Evolutionary conservation across 352 stramenopile species (phyloP), one percentile per base, ranked within the genome.

Genomic region (Aphanomyces cochlioides): DNA sequence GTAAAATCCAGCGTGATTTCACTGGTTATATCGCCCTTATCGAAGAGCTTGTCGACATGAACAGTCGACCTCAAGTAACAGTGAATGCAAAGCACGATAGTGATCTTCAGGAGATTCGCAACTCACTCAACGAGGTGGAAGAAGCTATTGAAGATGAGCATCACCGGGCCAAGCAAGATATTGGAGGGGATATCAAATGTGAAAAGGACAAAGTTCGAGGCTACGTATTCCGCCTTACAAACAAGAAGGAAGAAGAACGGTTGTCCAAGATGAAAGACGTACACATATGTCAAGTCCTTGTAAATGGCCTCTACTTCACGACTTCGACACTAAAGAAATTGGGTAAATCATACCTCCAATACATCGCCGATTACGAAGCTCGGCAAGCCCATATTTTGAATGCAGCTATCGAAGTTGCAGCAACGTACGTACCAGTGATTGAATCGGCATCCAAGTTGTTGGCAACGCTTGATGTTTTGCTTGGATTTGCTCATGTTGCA

Each of bases 221-320:
- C 21, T 96, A 96, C 66, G 91, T 97, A 53, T 98, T 99, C 75
- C 93, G 96, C 61, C 75, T 98, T 43, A 85, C 92, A 36, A 89
- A 97, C 77, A 96, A 95, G 48, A 98, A 98, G 73, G 88, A 97
- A 64, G 82, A 96, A 64, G 93, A 95, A 66, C 78, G 88, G 10
- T 78, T 98, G n/a, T 90, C 92, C 47, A 90, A 95, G 72, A 48
- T 96, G 3, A 78, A 79, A 1, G 82, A 93, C 50, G 87, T 98
- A 19, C 89, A 96, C 70, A 95, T 98, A 41, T 93, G 98, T 67
- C 87, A 96, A 60, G 90, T 99, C 38, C 84, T 99, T 13, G 96
- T 98, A 60, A 99, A 98, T 75, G 97, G 98, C 12, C 90, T 99
- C 37, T 97, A 99, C 75, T 99, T 99, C 77, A 98, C 93, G 17